Evolutionary conservation across 352 stramenopile species (phyloP), one percentile per base, ranked within the genome.

Genomic region (Peronospora belbahrii): DNA sequence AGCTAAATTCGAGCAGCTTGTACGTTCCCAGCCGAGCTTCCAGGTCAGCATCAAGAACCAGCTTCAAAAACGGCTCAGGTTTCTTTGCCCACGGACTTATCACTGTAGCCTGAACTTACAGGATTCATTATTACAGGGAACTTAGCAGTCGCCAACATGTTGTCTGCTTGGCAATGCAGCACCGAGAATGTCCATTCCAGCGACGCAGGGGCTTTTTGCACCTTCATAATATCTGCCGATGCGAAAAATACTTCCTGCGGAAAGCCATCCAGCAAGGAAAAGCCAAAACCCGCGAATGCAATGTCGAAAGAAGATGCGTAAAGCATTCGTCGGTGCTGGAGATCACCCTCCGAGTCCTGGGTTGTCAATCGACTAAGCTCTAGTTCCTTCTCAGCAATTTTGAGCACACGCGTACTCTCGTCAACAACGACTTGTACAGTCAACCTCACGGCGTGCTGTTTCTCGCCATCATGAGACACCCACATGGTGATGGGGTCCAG

Each of bases 401-500:
- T 88, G 11, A 94, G 49, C 4, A 94, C 82, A 3, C 82, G 79
- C 1, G 82, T 90, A 30, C 58, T 80, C 39, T 85, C 77, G 20
- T 89, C 82, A n/a, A 90, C 79, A n/a, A 88, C 65, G 8, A 88
- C 78, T 69, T 94, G 70, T 19, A 90, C 69, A n/a, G 76, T 68
- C 33, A 89, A 56, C 41, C 88, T 79, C 15, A 82, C 59, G 8
- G 67, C 31, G 5, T 62, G 68, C 36, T 68, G 59, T 18, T 68
- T 70, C 30, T 80, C 69, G 2, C 62, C 61, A 42, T 81, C 70
- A 17, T 51, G 55, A 15, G 60, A 68, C 27, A 82, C 20, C 30
- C 78, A 64, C 49, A 90, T 60, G 9, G 68, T 71, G 25, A 88
- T 70, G 6, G 76, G 62, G 6, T 89, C 76, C 37, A 90, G 59